These are phyloP conservation scores for Piper betle DNA, from an alignment of 164 flowering plant genomes.

Conservation along the genomic window DNA sequence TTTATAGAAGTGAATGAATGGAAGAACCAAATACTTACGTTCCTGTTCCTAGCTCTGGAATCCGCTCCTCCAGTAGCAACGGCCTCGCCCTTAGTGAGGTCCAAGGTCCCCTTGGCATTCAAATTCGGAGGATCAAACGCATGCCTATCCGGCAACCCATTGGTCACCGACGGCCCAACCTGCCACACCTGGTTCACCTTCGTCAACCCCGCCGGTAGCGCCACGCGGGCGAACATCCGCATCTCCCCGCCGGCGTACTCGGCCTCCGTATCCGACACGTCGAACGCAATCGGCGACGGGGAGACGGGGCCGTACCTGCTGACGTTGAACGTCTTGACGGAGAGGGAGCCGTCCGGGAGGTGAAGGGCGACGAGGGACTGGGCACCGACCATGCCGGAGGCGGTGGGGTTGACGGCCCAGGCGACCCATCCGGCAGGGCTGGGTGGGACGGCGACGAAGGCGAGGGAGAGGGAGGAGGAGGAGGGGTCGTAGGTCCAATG, in stretches of 20 bases:
- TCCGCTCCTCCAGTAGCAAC: slow-evolving; percentile 5
- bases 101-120: slow-evolving; percentile 32
- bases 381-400: slow-evolving; percentile 3
- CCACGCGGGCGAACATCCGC: too few species aligned
- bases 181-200: too few species aligned
- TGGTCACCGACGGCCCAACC: slow-evolving; percentile 11
- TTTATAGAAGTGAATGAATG: background rate
- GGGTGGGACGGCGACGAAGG: too few species aligned
- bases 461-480: slow-evolving; percentile 4
- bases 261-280: too few species aligned
- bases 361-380: slow-evolving; percentile 19
- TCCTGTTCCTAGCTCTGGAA: slow-evolving; percentile 19
- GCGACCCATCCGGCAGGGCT: too few species aligned
- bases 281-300: too few species aligned
- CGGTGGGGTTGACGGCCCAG: too few species aligned
- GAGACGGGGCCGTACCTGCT: too few species aligned
- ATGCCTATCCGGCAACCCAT: slow-evolving; percentile 32
- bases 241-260: too few species aligned
- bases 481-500: slow-evolving; percentile 33
- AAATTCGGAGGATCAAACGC: slow-evolving; percentile 28
- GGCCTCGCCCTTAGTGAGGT: slow-evolving; percentile 24
- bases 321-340: background rate
- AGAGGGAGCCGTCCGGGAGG: too few species aligned
- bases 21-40: slow-evolving; percentile 24
- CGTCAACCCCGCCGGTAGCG: too few species aligned